A percentile compares a stretch with the other conserved stretches of the same genome.
Evolutionary conservation across 2,329 filamentous ascomycete species (phyloP).

Genomic region (Fusarium sp.): DNA sequence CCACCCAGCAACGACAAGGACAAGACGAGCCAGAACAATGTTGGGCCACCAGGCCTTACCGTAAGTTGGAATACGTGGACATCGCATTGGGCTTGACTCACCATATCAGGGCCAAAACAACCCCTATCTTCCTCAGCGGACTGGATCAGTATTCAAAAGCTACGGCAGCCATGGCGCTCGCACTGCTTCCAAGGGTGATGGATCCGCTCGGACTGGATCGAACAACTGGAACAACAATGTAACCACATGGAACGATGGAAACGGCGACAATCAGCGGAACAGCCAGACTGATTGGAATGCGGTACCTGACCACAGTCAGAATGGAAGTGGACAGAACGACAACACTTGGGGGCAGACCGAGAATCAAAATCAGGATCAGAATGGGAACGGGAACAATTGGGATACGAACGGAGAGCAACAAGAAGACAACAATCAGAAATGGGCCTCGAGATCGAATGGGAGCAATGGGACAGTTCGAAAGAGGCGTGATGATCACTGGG

Average conservation of each 20-base stretch:
- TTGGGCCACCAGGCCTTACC: constrained; percentile 39
- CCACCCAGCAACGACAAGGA: constrained; percentile 38
- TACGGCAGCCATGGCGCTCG: constrained; percentile 28
- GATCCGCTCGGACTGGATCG: constrained; percentile 24
- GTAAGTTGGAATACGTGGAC: constrained; percentile 20
- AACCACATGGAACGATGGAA: constrained; percentile 22
- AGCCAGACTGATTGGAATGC: constrained; percentile 1
- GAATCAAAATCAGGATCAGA: not conserved
- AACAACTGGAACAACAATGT: constrained; percentile 29
- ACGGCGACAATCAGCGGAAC: constrained; percentile 16
- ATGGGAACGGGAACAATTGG: constrained; percentile 11
- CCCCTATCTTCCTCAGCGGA: constrained; percentile 40
- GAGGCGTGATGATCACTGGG: constrained; percentile 35
- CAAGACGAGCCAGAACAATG: constrained; percentile 44
- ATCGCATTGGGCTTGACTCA: constrained; percentile 18
- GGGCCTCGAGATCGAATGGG: constrained; percentile 25
- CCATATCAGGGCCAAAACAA: constrained; percentile 32
- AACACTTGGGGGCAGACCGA: not conserved
- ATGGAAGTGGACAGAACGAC: constrained; percentile 8
- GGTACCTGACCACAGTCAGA: constrained; percentile 4
- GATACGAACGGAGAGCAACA: constrained; percentile 13
- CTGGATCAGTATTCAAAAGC: constrained; percentile 27
- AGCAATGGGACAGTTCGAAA: constrained; percentile 31
- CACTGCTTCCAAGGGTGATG: constrained; percentile 22
- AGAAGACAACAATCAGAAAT: constrained; percentile 9